Evolutionary conservation across 495 filamentous ascomycete genomes (phyloP), one percentile per base, ranked within the genome.

Genomic region (Lepidopterella palustris): DNA sequence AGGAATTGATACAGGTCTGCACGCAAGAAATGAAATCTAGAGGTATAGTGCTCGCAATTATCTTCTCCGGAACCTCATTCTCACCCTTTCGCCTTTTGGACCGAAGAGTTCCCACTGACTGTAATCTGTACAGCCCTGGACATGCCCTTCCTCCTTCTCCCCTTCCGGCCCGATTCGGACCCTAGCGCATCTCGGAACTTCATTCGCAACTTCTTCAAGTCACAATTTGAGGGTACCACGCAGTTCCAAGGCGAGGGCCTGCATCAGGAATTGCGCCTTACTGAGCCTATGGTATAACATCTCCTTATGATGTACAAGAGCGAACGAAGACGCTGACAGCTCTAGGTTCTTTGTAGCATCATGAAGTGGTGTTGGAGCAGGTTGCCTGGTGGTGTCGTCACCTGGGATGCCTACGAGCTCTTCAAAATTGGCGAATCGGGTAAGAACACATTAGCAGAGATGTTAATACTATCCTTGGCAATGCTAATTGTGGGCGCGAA

Each of bases 301-400:
- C 18, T 66, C 70, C 65, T 15, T 39, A 15, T 10, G n/a, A 35
- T 31, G 63, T 70, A 51, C 55, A 9, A 55, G 51, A 40, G 55
- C 32, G 31, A 52, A 35, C 55, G 31, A 39, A 51, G 40, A 53
- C 55, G 66, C 65, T 72, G 54, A 57, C 55, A 6, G 35, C 28
- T 49, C 32, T 66, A 96, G 91, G 92, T 96, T 55, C 79, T 98
- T 47, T 90, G 89, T 63, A 92, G 91, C 68, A 90, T 97, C 28
- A 76, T 97, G 63, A 98, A 97, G 79, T 98, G 93, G 93, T 97
- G 93, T 72, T 98, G 93, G 93, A 91, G 89, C 73, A 82, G 93
- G 79, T 77, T 98, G 35, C 83, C 87, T 35, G 91, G 92, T 51
- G 93, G 93, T 66, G 84, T 98, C 11, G 92, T 98, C 49, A 89